Evolutionary conservation across 352 stramenopile genomes (phyloP), one percentile per base, ranked within the genome.

Genomic region (Phytophthora tentaculata): DNA sequence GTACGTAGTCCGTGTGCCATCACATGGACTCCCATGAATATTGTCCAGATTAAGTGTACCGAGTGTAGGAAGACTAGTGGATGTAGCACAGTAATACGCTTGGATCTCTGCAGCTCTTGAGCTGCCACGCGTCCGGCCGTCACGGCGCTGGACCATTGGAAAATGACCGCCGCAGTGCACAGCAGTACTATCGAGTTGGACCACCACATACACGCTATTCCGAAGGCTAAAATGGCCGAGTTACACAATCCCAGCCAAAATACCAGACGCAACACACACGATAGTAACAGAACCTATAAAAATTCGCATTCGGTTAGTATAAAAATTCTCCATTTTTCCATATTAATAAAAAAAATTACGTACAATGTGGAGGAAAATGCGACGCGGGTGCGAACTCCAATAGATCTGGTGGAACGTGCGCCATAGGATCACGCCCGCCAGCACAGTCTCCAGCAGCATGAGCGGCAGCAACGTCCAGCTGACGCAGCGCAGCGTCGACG

Each of bases 121-220:
- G 76, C 64, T 24, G 71, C 78, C 23, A 87, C 80, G 24, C 77
- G 79, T 9, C 84, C 84, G 0, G 78, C 84, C 1, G 74, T 85
- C 13, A 87, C 78, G 20, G 84, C 81, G 51, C 70, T 82, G 19
- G 81, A 86, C 81, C 81, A 90, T 58, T 90, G 81, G 56, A 90
- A 79, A 39, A 92, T 88, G 55, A 92, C 81, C 1, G 78, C 76
- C 8, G 80, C 84, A 28, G 77, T 89, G 56, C 84, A 90, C 35
- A 92, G 71, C 64, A 92, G 43, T 12, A 92, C 64, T 32, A 92
- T 65, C 54, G 84, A 87, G 63, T 92, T 90, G 61, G 74, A 75
- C 76, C 72, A 87, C 74, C 73, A 80, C 16, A 90, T 61, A 48
- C 81, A 68, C 24, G 84, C 80, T 14, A 82, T 29, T 1, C 78